phyloP scores from a whole-genome alignment of 2,329 filamentous ascomycete species.

The Colletotrichum sp. region DNA sequence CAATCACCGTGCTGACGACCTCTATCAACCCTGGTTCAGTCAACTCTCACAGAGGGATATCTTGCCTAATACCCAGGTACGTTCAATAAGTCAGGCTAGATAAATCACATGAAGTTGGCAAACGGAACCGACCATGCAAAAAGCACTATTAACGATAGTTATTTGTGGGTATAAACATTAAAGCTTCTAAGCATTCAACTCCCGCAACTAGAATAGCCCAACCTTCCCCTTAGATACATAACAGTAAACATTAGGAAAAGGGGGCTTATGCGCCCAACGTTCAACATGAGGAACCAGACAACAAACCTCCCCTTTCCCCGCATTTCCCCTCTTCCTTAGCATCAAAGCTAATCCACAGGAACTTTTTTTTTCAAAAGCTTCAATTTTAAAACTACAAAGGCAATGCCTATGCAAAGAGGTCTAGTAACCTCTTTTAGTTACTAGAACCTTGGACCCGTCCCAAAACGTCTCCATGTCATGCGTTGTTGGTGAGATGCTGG shows the following conservation, averaged over 20 bases:
- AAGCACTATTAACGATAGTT: not conserved
- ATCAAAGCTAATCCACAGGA: not conserved
- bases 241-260: not conserved
- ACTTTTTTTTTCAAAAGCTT: not conserved
- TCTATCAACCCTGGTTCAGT: accelerated
- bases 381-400: not conserved
- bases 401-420: not conserved
- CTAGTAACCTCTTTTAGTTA: not conserved
- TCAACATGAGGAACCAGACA: not conserved
- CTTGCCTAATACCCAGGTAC: too few species aligned
- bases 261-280: not conserved
- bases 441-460: not conserved
- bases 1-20: not conserved
- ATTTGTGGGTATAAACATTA: not conserved
- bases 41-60: accelerated
- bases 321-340: not conserved
- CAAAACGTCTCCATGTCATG: not conserved
- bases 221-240: not conserved
- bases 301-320: not conserved
- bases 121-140: accelerated
- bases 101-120: too few species aligned
- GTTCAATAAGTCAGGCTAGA: too few species aligned
- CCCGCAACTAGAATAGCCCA: not conserved
- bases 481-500: not conserved
- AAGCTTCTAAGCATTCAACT: not conserved